Conservation (phyloP, 2,329 filamentous ascomycete genomes). For the Aspergillus quadrilineatus region DNA sequence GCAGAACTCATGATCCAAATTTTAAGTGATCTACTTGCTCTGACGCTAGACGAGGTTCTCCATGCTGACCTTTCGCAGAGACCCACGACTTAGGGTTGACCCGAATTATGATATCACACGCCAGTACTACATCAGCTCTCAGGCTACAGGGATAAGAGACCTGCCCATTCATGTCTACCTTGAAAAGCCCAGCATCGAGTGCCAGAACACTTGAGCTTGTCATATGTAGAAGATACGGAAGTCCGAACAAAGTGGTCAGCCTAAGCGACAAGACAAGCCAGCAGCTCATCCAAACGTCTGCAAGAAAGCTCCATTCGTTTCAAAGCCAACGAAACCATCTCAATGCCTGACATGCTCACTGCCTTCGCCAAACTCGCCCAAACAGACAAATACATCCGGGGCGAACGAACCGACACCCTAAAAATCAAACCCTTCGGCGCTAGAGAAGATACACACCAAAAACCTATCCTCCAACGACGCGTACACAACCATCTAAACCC, state of each 20-base stretch:
- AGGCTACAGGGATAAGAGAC: slow-evolving; percentile 58
- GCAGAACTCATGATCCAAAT: no score
- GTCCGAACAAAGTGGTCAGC: slow-evolving; percentile 80
- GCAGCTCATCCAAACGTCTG: slow-evolving; percentile 71
- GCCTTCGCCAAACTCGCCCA: slow-evolving; percentile 75
- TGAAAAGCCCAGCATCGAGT: slow-evolving; percentile 77
- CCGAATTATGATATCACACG: slow-evolving; percentile 75
- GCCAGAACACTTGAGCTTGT: slow-evolving; percentile 74
- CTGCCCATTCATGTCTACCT: slow-evolving; percentile 74
- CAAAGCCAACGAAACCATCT: slow-evolving; percentile 80
- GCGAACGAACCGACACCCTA: slow-evolving; percentile 66
- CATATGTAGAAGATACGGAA: slow-evolving; percentile 73
- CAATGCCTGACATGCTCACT: slow-evolving; percentile 80
- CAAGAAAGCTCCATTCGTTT: slow-evolving; percentile 71
- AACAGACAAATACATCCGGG: slow-evolving; percentile 65
- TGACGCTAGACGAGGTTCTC: not conserved
- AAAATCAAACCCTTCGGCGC: slow-evolving; percentile 72
- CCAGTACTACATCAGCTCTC: slow-evolving; percentile 74
- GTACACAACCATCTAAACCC: slow-evolving; percentile 73
- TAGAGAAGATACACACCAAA: slow-evolving; percentile 62
- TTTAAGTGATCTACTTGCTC: not conserved
- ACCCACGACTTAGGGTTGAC: slow-evolving; percentile 60
- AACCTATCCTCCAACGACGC: slow-evolving; percentile 80
- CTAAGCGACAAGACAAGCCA: slow-evolving; percentile 78
- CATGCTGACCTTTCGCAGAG: slow-evolving; percentile 41